Evolutionary conservation across 2,329 filamentous ascomycete species (phyloP), one percentile per base, ranked within the genome.

Genomic region (Paecilomyces sp.): DNA sequence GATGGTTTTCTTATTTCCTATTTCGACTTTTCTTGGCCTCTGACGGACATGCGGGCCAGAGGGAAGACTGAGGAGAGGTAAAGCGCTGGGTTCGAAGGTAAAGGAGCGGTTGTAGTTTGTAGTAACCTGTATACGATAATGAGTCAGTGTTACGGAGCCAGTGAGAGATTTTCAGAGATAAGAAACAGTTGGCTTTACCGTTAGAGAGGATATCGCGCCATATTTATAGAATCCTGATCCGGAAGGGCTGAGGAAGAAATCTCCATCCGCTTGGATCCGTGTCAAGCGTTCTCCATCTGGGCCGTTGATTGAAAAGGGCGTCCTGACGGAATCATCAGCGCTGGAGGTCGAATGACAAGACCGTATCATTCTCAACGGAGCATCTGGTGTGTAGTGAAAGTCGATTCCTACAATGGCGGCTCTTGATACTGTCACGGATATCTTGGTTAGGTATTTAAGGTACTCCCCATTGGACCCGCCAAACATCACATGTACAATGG

Each of bases 401-500:
- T 63, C 57, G 15, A 67, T 61, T 31, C 61, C 63, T 11, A 60
- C 63, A 25, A 66, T 62, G 11, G 56, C 57, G 11, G 53, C 34
- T 8, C 54, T 57, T 11, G 56, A 60, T 13, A 63, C 60, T 9
- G 58, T 63, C 13, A 63, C 62, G 36, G 64, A 63, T n/a, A 67
- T 65, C 22, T 57, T 58, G n/a, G 60, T 63, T 15, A 67, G 60
- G 54, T 67, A 59, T 54, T 61, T 57, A 5, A 66, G 62, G 54
- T 64, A 60, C 2, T 15, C 47, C 1, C 65, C 64, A 2, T 59
- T 28, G 9, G 52, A 47, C 12, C 65, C 65, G 47, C 65, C 65
- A 50, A 66, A 67, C 61, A 65, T 65, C 34, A 61, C 56, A 34
- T 58, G 64, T 12, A 64, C 57, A 28, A 66, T 60, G 18, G 64